Conservation (phyloP, 164 flowering plant genomes). For the Pachysandra terminalis region DNA sequence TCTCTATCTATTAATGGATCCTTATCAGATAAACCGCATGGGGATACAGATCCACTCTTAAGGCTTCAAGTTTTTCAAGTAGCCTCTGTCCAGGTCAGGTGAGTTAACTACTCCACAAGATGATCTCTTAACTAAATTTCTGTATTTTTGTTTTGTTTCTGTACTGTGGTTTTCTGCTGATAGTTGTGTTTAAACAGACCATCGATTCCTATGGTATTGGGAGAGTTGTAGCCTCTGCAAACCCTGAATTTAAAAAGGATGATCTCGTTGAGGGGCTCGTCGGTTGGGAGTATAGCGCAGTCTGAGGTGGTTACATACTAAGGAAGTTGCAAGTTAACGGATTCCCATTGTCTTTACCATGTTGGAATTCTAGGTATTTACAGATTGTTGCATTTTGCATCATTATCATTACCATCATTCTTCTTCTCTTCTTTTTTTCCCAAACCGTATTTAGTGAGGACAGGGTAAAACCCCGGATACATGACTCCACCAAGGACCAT, state of each 20-base stretch:
- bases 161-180: not conserved
- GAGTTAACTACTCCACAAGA: not conserved
- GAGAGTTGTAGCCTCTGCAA: conserved; percentile 59
- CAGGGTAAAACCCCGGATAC: too few species aligned
- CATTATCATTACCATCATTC: too few species aligned
- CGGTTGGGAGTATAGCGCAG: conserved; percentile 56
- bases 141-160: not conserved
- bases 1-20: conserved; percentile 64
- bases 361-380: conserved; percentile 54
- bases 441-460: too few species aligned
- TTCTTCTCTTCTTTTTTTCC: too few species aligned
- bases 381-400: too few species aligned
- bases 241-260: conserved; percentile 44
- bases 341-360: conserved; percentile 64
- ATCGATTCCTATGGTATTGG: conserved; percentile 60
- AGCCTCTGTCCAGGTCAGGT: conserved; percentile 48
- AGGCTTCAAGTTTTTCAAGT: conserved; percentile 18
- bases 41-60: conserved; percentile 44
- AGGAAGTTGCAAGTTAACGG: conserved; percentile 51
- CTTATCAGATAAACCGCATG: conserved; percentile 79
- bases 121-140: too few species aligned
- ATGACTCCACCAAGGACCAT: too few species aligned
- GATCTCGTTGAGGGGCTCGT: conserved; percentile 59
- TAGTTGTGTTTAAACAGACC: conserved; percentile 24
- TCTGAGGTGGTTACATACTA: conserved; percentile 27